Evolutionary conservation across 2,329 filamentous ascomycete genomes (phyloP), one percentile per base, ranked within the genome.

Genomic region (Biscogniauxia sp.): DNA sequence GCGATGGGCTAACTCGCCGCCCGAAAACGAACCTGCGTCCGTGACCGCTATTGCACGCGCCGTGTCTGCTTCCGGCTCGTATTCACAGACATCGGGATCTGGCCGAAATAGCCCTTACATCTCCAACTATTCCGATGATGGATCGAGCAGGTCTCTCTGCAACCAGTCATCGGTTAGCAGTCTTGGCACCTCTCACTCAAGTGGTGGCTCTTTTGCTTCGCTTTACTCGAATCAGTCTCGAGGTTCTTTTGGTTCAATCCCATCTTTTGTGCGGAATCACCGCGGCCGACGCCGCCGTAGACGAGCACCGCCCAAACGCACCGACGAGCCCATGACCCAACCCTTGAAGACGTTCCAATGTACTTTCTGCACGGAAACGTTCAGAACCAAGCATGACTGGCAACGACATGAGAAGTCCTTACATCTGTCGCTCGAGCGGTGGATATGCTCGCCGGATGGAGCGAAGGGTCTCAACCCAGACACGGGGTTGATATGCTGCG

Each of bases 401-500:
- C 85, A 88, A 68, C 79, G 88, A 61, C 88, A 91, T 71, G 88
- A 92, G 69, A 88, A 88, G 66, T 87, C 86, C 55, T 77, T 87
- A 64, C 88, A 84, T 71, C 75, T 84, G 67, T 91, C 84, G 6
- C 83, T 89, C 0, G 86, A 85, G 76, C 80, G 80, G 59, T 91
- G 82, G 89, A 84, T 87, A 61, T 91, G 83, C 69, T 81, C 82
- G 3, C 85, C 85, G 52, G 80, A 84, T 52, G 85, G 86, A 0
- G 76, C 84, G 17, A 79, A 75, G 5, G 81, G 81, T 4, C 73
- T 87, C 41, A 84, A 88, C 59, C 81, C 85, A 1, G 82, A 86
- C 1, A 87, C 82, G n/a, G 84, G 85, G 26, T 75, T 81, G 55
- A 69, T 79, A 53, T 80, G 78, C 55, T 88, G 86, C 64, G 82